Evolutionary conservation across 2,329 filamentous ascomycete genomes (phyloP), one percentile per base, ranked within the genome.

Genomic region (Grosmannia clavigera): DNA sequence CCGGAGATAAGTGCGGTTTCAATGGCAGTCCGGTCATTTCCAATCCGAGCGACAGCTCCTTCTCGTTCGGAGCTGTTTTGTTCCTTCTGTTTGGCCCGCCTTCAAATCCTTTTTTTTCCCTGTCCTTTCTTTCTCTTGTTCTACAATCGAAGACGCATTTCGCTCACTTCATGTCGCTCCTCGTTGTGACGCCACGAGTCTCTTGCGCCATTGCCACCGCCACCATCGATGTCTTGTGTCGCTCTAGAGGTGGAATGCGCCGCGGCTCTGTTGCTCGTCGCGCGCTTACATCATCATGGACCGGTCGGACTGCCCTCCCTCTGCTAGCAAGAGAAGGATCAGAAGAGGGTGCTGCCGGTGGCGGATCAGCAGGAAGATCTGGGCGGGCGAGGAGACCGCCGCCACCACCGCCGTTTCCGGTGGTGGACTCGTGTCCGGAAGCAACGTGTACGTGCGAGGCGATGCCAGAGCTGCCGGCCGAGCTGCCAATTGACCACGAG

Each of bases 391-490:
- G 12, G 9, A 56, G 50, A 25, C 55, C 54, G 11, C 54, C 54
- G n/a, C 58, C 52, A n/a, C 53, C 71, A 16, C 66, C 66, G 3
- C 61, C 67, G 9, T 77, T 80, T 59, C 72, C 73, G 11, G 79
- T 75, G 0, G 73, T 81, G 35, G 66, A 72, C 60, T 74, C 75
- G 58, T 96, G 91, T 68, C 91, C 92, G 2, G 78, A 84, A 43
- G 84, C 90, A 64, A 89, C 83, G 64, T 96, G 91, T 73, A 71
- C 78, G 14, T 96, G 90, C 72, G 81, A 85, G n/a, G 74, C 81
- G 1, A 86, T 78, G 59, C 84, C 88, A 0, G 65, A 72, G 14
- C 79, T 87, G 74, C 86, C 86, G 1, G 74, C 79, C 9, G 85
- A 82, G 3, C 77, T 95, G 19, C 82, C 85, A 27, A 92, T 96